Base-by-base conservation (phyloP, 768 basidiomycete species). In the Suillus decipiens region DNA sequence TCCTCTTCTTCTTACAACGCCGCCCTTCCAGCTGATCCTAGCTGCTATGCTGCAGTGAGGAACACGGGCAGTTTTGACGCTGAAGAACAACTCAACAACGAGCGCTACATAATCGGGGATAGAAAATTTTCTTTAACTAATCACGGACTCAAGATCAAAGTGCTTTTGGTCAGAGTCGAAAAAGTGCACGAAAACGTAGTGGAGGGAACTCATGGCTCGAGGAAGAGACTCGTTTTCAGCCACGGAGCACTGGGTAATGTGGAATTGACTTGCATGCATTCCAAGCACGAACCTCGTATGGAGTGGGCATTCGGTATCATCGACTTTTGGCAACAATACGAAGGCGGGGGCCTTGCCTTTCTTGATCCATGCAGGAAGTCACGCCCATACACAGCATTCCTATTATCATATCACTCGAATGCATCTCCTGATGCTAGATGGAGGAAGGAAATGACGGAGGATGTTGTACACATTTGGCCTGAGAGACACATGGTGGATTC, bases 1-100 rank as follows among this genome's bases (percentile, higher is more conserved):
- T 47, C 66, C 22, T 63, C 68, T 1, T 73, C 73, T 0, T 34
- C 59, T 28, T 57, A 41, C 3, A 63, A 73, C 31, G 56, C 72
- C 2, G 67, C 63, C 1, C 36, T 73, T 11, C 72, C 72, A 1
- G 58, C 15, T 33, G 66, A 65, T 5, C 71, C 73, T 0, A 61
- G 59, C 10, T 73, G 72, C 47, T 75, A 75, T 45, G 28, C 47
- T 12, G 22, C 33, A 15, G 24, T 22, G 33, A 11, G 3, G 17
- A 50, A 19, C 17, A 33, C n/a, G 11, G 33, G 48, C 17, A 10
- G 31, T 24, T n/a, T 19, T 22, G 9, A 22, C 14, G 34, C 12
- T 1, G 43, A 43, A 22, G 59, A 60, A 48, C 33, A 50, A 36
- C 9, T 24, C 14, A 63, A 39, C 19, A 55, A 55, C 14, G 14